Base-by-base conservation (phyloP, 2,329 filamentous ascomycete species). In the Colletotrichum sp. region DNA sequence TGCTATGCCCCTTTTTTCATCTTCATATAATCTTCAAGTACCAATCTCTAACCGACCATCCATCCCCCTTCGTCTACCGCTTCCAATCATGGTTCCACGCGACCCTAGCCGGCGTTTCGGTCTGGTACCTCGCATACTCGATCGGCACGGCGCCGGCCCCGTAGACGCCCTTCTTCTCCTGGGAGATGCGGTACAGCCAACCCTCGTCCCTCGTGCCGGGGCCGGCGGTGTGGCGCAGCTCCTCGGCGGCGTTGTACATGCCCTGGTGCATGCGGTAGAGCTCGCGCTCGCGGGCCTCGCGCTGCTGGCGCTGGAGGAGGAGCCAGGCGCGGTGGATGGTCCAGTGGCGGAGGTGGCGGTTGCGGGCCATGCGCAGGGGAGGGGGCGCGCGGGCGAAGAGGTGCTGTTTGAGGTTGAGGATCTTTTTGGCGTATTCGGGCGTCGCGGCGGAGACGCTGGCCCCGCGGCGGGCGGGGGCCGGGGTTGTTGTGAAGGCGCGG, bases 241-340 rank as follows among this genome's bases (percentile, higher is more conserved):
- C 95, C 88, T 98, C 97, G 86, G 95, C 98, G 28, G 97, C 96
- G 60, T 89, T 88, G 75, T 91, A 90, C 94, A 99, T 98, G 82
- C 91, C 92, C 82, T 95, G 93, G 86, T 96, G 96, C 88, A 93
- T 90, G 76, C 94, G 90, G 86, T 95, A 92, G 63, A 98, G 90
- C 83, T 96, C 95, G 71, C 89, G 87, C 82, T 94, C 90, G 68
- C 92, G 90, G 44, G 88, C 86, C 78, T 90, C 88, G 65, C 93
- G 92, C 80, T 93, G 90, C 83, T 94, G 91, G 79, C 93, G 90
- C 80, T 93, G 92, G 86, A 94, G 94, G 34, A 98, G 89, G 81
- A 95, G 90, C 95, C 96, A 98, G 27, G 96, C 96, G 80, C 97
- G 96, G 89, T 98, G 96, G 85, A 99, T 98, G 68, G 97, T 98